phyloP scores from a whole-genome alignment of 352 stramenopile genomes.

The Phytophthora meadii region DNA sequence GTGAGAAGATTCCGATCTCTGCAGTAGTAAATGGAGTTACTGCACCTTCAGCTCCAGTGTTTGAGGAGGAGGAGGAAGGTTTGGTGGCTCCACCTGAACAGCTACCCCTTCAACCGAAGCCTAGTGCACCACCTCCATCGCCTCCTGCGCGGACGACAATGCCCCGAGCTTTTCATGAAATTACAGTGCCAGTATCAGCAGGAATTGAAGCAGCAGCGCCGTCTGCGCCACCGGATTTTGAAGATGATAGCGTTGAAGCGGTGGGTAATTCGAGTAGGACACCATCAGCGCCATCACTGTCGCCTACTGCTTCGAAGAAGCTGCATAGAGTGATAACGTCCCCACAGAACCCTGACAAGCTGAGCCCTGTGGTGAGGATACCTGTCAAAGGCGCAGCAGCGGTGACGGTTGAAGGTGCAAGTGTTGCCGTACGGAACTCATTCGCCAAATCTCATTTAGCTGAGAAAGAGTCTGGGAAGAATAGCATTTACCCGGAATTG shows the following conservation, averaged over 20 bases:
- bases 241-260: slow-evolving; percentile 21
- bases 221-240: slow-evolving; percentile 40
- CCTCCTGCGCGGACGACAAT: slow-evolving; percentile 23
- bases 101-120: slow-evolving; percentile 18
- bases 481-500: slow-evolving; percentile 52
- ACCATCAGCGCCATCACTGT: slow-evolving; percentile 51
- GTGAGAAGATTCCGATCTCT: too few relatives aligned
- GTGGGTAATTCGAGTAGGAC: slow-evolving; percentile 20
- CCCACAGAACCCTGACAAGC: slow-evolving; percentile 25
- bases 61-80: slow-evolving; percentile 23
- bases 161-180: slow-evolving; percentile 39
- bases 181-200: slow-evolving; percentile 15
- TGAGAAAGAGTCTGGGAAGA: slow-evolving; percentile 36
- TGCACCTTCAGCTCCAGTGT: slow-evolving; percentile 38
- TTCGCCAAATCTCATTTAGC: slow-evolving; percentile 54
- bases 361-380: slow-evolving; percentile 25
- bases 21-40: slow-evolving; percentile 6
- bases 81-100: neutral
- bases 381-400: slow-evolving; percentile 1
- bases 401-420: slow-evolving; percentile 36
- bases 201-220: slow-evolving; percentile 12
- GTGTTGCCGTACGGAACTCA: slow-evolving; percentile 45
- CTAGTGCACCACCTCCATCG: slow-evolving; percentile 21
- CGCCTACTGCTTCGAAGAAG: slow-evolving; percentile 54
- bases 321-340: slow-evolving; percentile 31